phyloP scores from a whole-genome alignment of 805 yeast genomes.

The Metschnikowia lunata region DNA sequence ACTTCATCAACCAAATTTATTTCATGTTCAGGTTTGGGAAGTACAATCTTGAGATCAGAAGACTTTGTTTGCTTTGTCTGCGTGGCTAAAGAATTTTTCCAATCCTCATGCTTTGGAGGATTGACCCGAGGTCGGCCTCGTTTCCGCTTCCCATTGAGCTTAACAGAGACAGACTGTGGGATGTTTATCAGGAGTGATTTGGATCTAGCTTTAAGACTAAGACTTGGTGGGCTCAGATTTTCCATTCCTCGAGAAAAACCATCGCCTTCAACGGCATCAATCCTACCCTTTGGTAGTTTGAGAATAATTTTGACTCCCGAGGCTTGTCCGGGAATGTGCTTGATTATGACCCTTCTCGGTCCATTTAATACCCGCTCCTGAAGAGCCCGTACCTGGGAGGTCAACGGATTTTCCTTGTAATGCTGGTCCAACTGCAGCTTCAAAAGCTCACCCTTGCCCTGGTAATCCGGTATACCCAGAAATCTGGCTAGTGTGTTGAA shows the following conservation, averaged over 20 bases:
- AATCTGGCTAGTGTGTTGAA: conserved; percentile 17
- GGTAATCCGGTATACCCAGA: conserved; percentile 3
- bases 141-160: not conserved
- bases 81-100: not conserved
- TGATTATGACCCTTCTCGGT: conserved; percentile 13
- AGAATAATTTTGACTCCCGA: conserved; percentile 15
- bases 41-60: not conserved
- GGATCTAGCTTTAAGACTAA: not conserved
- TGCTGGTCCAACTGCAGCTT: conserved; percentile 31
- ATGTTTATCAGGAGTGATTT: not conserved
- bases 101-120: too few species aligned
- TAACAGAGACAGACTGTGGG: not conserved
- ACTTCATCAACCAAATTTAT: too few species aligned
- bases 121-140: not conserved
- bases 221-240: not conserved
- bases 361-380: conserved; percentile 19
- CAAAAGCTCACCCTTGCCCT: conserved; percentile 11
- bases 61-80: not conserved
- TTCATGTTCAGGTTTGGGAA: conserved; percentile 3
- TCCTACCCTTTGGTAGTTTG: conserved; percentile 6
- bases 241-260: too few species aligned
- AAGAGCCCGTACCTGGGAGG: conserved; percentile 37
- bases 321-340: conserved; percentile 8
- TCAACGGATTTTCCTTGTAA: conserved; percentile 31
- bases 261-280: not conserved